These are phyloP conservation scores for Posidonia oceanica DNA, from an alignment of 116 monocot genomes.

Conservation along the genomic window DNA sequence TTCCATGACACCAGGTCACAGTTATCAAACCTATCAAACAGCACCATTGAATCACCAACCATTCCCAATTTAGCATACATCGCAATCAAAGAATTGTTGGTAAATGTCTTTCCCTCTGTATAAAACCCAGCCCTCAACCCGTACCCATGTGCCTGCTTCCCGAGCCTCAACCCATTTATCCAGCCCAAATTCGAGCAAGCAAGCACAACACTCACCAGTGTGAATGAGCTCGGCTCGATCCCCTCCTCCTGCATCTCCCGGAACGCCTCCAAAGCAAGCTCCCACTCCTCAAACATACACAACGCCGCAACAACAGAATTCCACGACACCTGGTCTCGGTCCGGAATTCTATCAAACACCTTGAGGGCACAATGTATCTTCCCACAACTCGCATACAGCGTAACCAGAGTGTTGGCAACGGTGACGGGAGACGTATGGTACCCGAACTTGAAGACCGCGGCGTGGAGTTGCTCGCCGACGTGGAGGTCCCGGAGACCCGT, in stretches of 20 bases:
- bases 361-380: conserved; percentile 23
- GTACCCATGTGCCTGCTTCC: conserved; percentile 44
- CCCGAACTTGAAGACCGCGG: conserved; percentile 40
- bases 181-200: conserved; percentile 42
- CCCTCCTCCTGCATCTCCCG: conserved; percentile 37
- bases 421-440: conserved; percentile 30
- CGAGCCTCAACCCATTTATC: conserved; percentile 25
- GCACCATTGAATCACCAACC: conserved; percentile 22
- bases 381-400: conserved; percentile 65
- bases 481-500: conserved; percentile 31
- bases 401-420: conserved; percentile 60
- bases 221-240: conserved; percentile 52
- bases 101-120: conserved; percentile 25
- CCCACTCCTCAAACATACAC: conserved; percentile 58
- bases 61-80: conserved; percentile 69
- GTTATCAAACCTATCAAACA: conserved; percentile 30
- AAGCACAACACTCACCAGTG: conserved; percentile 49
- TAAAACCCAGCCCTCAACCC: conserved; percentile 46
- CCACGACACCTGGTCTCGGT: conserved; percentile 65
- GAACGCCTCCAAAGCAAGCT: conserved; percentile 35
- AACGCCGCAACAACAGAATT: conserved; percentile 55
- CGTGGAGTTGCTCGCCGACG: conserved; percentile 55
- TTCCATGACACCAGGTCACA: conserved; percentile 58
- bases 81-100: conserved; percentile 44
- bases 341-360: conserved; percentile 56